Conservation (phyloP, 805 yeast genomes). For the Starmera quercuum region DNA sequence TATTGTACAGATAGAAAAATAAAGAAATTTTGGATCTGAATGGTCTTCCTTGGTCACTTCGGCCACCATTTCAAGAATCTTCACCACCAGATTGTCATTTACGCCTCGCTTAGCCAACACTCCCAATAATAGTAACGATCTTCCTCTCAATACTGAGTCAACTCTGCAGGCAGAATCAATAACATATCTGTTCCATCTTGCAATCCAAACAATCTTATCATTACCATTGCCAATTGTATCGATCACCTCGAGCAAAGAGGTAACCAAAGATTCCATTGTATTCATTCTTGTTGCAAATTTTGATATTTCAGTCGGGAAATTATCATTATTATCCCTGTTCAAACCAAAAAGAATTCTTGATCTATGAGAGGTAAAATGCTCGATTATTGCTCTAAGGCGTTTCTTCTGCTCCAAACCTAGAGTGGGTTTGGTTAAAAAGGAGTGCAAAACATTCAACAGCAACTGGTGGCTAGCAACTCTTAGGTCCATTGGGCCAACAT, state of each 20-base stretch:
- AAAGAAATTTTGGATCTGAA: slow-evolving; percentile 15
- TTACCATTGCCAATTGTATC: slow-evolving; percentile 37
- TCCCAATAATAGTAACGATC: slow-evolving; percentile 66
- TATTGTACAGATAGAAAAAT: slow-evolving; percentile 26
- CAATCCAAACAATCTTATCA: slow-evolving; percentile 47
- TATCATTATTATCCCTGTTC: slow-evolving; percentile 42
- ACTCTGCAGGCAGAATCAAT: slow-evolving; percentile 52
- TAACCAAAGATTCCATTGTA: slow-evolving; percentile 52
- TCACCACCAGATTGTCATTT: slow-evolving; percentile 42
- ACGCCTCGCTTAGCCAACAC: slow-evolving; percentile 57
- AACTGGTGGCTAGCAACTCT: slow-evolving; percentile 55
- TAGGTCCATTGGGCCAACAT: slow-evolving; percentile 44
- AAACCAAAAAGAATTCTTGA: slow-evolving; percentile 64
- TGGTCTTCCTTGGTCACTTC: slow-evolving; percentile 23
- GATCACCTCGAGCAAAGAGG: slow-evolving; percentile 44
- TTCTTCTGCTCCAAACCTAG: slow-evolving; percentile 32
- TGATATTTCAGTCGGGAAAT: slow-evolving; percentile 25
- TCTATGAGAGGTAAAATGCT: slow-evolving; percentile 45
- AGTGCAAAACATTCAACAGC: slow-evolving; percentile 59
- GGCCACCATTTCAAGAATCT: slow-evolving; percentile 24
- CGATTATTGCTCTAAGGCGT: slow-evolving; percentile 37
- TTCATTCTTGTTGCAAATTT: slow-evolving; percentile 31
- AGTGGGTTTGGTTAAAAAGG: slow-evolving; percentile 51
- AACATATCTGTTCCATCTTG: slow-evolving; percentile 59
- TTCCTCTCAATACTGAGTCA: slow-evolving; percentile 52